phyloP scores from a whole-genome alignment of 2,329 filamentous ascomycete species.

The Alternaria ventricosa region DNA sequence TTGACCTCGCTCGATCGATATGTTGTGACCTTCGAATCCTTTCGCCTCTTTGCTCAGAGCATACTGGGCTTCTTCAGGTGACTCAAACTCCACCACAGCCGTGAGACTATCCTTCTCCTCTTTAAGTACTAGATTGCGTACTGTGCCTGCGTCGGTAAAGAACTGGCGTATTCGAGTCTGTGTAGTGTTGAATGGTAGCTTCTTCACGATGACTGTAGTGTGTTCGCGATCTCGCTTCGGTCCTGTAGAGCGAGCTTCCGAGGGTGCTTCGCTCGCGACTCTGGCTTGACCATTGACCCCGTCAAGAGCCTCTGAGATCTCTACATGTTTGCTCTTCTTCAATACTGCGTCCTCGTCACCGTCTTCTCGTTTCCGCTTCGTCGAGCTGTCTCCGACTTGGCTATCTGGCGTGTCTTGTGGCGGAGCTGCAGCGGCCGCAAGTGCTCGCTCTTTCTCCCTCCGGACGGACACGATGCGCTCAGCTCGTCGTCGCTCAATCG shows the following conservation, averaged over 20 bases:
- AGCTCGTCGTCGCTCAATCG: slow-evolving; percentile 75
- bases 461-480: slow-evolving; percentile 57
- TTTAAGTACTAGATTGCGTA: slow-evolving; percentile 77
- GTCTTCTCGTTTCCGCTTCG: slow-evolving; percentile 75
- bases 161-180: slow-evolving; percentile 83
- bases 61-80: slow-evolving; percentile 78
- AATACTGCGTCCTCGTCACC: slow-evolving; percentile 60
- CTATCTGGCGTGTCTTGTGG: slow-evolving; percentile 24
- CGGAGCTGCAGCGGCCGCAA: slow-evolving; percentile 57
- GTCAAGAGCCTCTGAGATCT: slow-evolving; percentile 26
- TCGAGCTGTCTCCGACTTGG: slow-evolving; percentile 53
- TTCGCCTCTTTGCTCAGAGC: slow-evolving; percentile 84
- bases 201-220: slow-evolving; percentile 80
- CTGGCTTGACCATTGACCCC: slow-evolving; percentile 23
- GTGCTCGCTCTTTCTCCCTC: slow-evolving; percentile 67
- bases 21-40: slow-evolving; percentile 73
- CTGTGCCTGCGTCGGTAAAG: slow-evolving; percentile 87
- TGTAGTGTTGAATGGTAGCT: slow-evolving; percentile 73
- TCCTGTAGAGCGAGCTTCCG: slow-evolving; percentile 38
- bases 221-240: slow-evolving; percentile 88
- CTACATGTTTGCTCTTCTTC: slow-evolving; percentile 70
- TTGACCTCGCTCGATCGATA: slow-evolving; percentile 76
- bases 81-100: slow-evolving; percentile 85
- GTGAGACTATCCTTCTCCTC: slow-evolving; percentile 67
- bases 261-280: slow-evolving; percentile 45